phyloP scores from a whole-genome alignment of 2,329 filamentous ascomycete species.

The Pseudogymnoascus sp. region DNA sequence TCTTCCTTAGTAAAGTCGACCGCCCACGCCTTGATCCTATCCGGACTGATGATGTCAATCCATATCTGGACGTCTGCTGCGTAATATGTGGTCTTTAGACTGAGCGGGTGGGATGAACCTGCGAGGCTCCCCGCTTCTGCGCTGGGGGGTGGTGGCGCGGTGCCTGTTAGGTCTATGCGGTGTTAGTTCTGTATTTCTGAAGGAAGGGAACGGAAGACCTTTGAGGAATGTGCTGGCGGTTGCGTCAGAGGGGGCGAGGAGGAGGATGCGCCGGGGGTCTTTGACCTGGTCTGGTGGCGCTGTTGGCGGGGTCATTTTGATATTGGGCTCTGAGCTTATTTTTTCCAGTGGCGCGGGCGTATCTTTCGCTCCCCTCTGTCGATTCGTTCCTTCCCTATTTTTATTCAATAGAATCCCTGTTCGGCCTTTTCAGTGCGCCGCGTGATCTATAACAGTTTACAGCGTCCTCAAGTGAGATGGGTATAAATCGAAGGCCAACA shows the following conservation, averaged over 20 bases:
- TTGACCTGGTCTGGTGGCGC: slow-evolving; percentile 23
- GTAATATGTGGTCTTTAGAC: slow-evolving; percentile 55
- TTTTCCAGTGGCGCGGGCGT: neutral
- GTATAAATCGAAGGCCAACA: neutral
- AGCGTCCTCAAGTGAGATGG: neutral
- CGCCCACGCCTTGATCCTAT: slow-evolving; percentile 39
- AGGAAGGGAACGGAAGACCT: slow-evolving; percentile 34
- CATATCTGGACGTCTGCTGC: slow-evolving; percentile 54
- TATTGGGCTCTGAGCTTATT: neutral
- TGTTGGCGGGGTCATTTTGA: neutral
- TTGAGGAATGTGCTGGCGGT: slow-evolving; percentile 44
- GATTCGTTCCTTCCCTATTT: neutral
- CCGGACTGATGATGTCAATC: slow-evolving; percentile 41
- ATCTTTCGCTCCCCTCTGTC: neutral
- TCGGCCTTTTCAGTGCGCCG: neutral
- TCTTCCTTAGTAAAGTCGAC: slow-evolving; percentile 52
- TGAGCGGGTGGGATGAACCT: slow-evolving; percentile 50
- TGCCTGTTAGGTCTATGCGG: slow-evolving; percentile 45
- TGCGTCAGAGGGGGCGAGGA: slow-evolving; percentile 39
- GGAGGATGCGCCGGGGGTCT: slow-evolving; percentile 51
- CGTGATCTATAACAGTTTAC: neutral
- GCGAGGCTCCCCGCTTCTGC: slow-evolving; percentile 41
- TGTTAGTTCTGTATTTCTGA: slow-evolving; percentile 2
- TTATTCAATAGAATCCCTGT: neutral
- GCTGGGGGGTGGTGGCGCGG: slow-evolving; percentile 29